Percentiles rank a stretch among this genome's conserved stretches.
Conservation (phyloP, 805 yeast genomes). For the Teunomyces panamensis region DNA sequence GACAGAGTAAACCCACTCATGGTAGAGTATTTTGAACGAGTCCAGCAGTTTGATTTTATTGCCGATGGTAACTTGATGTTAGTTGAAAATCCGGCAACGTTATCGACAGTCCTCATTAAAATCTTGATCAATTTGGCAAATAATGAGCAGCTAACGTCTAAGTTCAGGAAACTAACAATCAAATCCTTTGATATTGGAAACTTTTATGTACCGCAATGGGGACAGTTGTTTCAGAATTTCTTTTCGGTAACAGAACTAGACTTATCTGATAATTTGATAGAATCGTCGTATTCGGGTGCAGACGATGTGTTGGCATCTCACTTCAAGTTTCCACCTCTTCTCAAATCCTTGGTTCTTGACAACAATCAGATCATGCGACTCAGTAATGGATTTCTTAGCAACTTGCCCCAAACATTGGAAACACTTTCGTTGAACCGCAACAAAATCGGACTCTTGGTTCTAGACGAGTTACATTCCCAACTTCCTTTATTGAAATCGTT, state of each 20-base stretch:
- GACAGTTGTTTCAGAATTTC: constrained; percentile 24
- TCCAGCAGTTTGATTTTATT: constrained; percentile 19
- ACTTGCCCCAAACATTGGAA: constrained; percentile 28
- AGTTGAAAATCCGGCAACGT: constrained; percentile 30
- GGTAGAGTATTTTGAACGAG: constrained; percentile 12
- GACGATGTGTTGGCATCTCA: constrained; percentile 17
- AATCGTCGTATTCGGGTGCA: constrained; percentile 10
- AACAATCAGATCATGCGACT: constrained; percentile 21
- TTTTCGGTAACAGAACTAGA: constrained; percentile 16
- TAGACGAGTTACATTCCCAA: not conserved
- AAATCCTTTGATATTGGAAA: constrained; percentile 34
- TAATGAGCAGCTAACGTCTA: constrained; percentile 13
- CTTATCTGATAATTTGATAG: constrained; percentile 25
- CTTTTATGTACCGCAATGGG: constrained; percentile 31
- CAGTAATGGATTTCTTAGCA: constrained; percentile 15
- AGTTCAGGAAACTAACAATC: constrained; percentile 22
- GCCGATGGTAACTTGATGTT: constrained; percentile 26
- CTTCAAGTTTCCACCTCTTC: constrained; percentile 23
- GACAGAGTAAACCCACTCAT: not conserved
- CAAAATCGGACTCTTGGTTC: constrained; percentile 5
- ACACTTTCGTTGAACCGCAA: constrained; percentile 22
- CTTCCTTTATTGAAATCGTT: constrained; percentile 3
- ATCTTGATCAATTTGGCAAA: constrained; percentile 20
- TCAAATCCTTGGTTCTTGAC: constrained; percentile 22
- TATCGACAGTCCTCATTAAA: constrained; percentile 27